Evolutionary conservation across 441 rosid species (phyloP), one percentile per base, ranked within the genome.

Genomic region (Croton setiger): DNA sequence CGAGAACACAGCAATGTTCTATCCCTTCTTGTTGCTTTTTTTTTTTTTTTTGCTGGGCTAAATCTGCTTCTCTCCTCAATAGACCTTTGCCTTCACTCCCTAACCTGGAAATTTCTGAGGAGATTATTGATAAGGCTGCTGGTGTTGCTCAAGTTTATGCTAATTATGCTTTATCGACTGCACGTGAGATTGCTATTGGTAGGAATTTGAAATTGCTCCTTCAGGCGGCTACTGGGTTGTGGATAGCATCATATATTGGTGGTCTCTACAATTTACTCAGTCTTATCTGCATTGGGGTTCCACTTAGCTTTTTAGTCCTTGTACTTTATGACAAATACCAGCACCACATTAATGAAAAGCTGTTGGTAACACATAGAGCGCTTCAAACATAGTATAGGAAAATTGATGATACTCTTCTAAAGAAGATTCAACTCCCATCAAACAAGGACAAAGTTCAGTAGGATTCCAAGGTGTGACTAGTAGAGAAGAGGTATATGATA

Each of bases 401-500:
- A 76, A 63, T 85, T 68, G 86, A 85, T 69, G 85, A 82, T 78
- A 79, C 53, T 37, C 54, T 88, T n/a, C 79, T 79, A 59, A 92
- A 78, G 84, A 94, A 82, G 78, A 80, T 85, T 64, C 78, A 86
- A 31, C 36, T 78, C 37, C 82, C 87, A 41, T 70, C 85, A 8
- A 75, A 70, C 64, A 88, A 87, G 83, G 86, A 72, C 45, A 95
- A 92, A 87, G 81, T 75, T 71, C 82, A 81, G 69, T 88, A 90
- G 96, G 90, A n/a, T n/a, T n/a, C n/a, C n/a, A n/a, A n/a, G n/a
- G n/a, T n/a, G n/a, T n/a, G n/a, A n/a, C n/a, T n/a, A n/a, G n/a
- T 37, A 79, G 98, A 69, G 98, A 97, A 18, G 99, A 95, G 86
- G 99, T 95, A 52, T 92, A 98, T 44, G 98, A 95, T 79, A 95